A percentile compares a stretch with the other conserved stretches of the same genome.
Conservation (phyloP, 1,139 yeast genomes). For the Yamadazyma siamensis region DNA sequence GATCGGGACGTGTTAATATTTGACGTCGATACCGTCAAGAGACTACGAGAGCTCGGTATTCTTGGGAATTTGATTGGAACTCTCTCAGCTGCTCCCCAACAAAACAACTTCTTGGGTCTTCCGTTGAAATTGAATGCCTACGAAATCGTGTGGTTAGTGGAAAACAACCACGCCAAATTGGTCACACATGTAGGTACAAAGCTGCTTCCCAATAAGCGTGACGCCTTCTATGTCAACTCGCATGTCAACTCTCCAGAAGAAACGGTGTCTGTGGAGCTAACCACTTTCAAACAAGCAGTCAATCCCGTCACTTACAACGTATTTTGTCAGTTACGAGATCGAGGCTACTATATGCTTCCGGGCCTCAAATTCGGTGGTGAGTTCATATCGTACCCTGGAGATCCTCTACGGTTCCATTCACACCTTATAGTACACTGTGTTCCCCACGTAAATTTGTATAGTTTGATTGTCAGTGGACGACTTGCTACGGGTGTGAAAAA, state of each 20-base stretch:
- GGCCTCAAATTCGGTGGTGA: slow-evolving; percentile 91
- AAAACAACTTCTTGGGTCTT: slow-evolving; percentile 76
- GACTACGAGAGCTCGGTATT: slow-evolving; percentile 53
- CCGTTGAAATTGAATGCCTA: slow-evolving; percentile 74
- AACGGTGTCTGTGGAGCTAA: slow-evolving; percentile 1
- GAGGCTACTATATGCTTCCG: slow-evolving; percentile 63
- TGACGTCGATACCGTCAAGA: slow-evolving; percentile 48
- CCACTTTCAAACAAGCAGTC: slow-evolving; percentile 4
- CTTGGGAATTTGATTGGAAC: slow-evolving; percentile 82
- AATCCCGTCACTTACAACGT: slow-evolving; percentile 14
- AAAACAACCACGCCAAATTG: slow-evolving; percentile 31
- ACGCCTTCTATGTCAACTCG: slow-evolving; percentile 5
- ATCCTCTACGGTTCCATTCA: slow-evolving; percentile 86
- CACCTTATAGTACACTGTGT: slow-evolving; percentile 68
- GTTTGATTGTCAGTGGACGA: slow-evolving; percentile 78
- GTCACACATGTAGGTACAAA: slow-evolving; percentile 3
- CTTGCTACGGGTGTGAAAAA: slow-evolving; percentile 92
- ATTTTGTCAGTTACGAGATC: slow-evolving; percentile 37
- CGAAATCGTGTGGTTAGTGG: slow-evolving; percentile 68
- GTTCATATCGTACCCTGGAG: slow-evolving; percentile 91
- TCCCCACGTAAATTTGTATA: slow-evolving; percentile 46
- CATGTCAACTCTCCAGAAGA: slow-evolving; percentile 2
- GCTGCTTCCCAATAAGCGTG: slow-evolving; percentile 4
- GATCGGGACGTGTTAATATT: slow-evolving; percentile 49
- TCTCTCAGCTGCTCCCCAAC: slow-evolving; percentile 85